These are phyloP conservation scores for Penicillium expansum DNA, from an alignment of 2,329 filamentous ascomycete genomes.

Conservation along the genomic window DNA sequence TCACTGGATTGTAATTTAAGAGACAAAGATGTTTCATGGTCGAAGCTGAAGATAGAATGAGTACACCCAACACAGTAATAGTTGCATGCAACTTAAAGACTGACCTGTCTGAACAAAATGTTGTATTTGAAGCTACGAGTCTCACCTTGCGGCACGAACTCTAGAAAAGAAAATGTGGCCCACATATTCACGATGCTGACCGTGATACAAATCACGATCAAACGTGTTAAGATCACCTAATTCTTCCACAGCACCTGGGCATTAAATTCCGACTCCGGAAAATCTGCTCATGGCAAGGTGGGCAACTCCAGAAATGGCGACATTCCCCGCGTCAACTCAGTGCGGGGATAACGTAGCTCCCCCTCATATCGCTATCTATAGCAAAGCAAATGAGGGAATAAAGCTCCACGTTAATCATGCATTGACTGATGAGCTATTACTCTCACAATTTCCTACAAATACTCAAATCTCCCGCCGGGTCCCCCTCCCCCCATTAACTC, in stretches of 20 bases:
- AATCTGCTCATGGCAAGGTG: not conserved
- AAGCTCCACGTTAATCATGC: not conserved
- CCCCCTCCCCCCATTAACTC: no score
- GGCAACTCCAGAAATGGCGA: not conserved
- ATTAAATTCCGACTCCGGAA: not conserved
- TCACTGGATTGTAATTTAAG: not conserved
- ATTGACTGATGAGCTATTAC: not conserved
- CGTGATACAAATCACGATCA: not conserved
- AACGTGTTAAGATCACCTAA: not conserved
- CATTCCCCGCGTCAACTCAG: not conserved
- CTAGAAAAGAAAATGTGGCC: not conserved
- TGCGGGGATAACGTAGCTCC: not conserved
- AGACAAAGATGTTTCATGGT: not conserved
- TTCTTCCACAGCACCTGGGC: not conserved
- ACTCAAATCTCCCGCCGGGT: not conserved
- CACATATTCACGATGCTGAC: not conserved
- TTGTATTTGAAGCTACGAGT: fast-evolving
- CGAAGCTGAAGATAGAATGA: not conserved
- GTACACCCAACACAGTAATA: not conserved
- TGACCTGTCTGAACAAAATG: not conserved
- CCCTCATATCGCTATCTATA: not conserved
- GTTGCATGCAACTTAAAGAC: not conserved
- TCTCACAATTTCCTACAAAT: not conserved
- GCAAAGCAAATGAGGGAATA: not conserved
- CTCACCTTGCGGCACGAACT: not conserved